A percentile compares a stretch with the other conserved stretches of the same genome.
Conservation (phyloP, 2,329 filamentous ascomycete species). For the Cladosporium cucumerinum region DNA sequence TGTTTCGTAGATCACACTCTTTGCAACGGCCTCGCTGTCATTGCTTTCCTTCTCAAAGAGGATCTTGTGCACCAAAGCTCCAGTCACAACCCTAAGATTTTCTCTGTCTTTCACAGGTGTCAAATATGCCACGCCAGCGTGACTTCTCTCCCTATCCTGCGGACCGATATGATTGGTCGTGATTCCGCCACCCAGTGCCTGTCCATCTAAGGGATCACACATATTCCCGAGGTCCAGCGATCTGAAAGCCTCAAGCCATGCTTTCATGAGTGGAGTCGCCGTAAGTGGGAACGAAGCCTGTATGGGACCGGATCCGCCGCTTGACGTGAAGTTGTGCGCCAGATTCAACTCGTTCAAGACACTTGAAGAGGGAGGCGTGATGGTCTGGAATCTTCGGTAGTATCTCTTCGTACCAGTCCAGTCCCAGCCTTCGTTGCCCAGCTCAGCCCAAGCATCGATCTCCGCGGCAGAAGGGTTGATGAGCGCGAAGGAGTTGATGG, state of each 20-base stretch:
- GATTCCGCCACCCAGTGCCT: not conserved
- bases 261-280: slow-evolving; percentile 15
- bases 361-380: not conserved
- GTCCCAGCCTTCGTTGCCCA: slow-evolving; percentile 40
- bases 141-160: slow-evolving; percentile 20
- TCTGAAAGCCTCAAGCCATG: slow-evolving; percentile 22
- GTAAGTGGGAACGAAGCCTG: slow-evolving; percentile 16
- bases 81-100: slow-evolving; percentile 21
- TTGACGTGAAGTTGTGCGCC: slow-evolving; percentile 19
- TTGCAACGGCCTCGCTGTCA: slow-evolving; percentile 2
- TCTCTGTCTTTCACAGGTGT: slow-evolving; percentile 18
- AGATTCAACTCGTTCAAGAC: slow-evolving; percentile 11
- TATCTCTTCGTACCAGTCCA: slow-evolving; percentile 29
- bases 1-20: slow-evolving; percentile 15
- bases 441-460: slow-evolving; percentile 37
- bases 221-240: slow-evolving; percentile 17
- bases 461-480: slow-evolving; percentile 34
- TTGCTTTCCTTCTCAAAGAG: slow-evolving; percentile 9
- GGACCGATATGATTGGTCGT: slow-evolving; percentile 14
- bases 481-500: slow-evolving; percentile 32
- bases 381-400: slow-evolving; percentile 8
- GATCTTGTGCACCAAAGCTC: slow-evolving; percentile 21
- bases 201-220: slow-evolving; percentile 18
- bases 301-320: slow-evolving; percentile 21
- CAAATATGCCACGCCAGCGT: slow-evolving; percentile 24